Evolutionary conservation across 2,329 filamentous ascomycete species (phyloP).

Genomic region (Paecilomyces sp.): DNA sequence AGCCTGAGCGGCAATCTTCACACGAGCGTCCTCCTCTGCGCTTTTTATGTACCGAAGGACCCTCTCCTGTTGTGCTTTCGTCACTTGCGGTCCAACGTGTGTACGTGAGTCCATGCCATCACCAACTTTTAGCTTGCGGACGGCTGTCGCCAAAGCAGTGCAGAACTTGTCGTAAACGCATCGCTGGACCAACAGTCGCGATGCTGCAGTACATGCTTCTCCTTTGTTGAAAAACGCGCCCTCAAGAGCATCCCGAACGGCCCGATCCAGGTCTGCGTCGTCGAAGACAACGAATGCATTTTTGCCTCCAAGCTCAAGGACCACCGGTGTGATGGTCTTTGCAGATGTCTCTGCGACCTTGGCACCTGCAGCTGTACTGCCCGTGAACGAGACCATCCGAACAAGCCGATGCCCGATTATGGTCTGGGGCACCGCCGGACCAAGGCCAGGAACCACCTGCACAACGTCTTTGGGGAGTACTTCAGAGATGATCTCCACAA

Average conservation of each 20-base stretch:
- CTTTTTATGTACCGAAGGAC: neutral
- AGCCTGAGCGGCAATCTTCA: neutral
- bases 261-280: slow-evolving; percentile 40
- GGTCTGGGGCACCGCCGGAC: slow-evolving; percentile 7
- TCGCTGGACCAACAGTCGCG: slow-evolving; percentile 55
- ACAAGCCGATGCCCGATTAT: slow-evolving; percentile 10
- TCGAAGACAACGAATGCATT: slow-evolving; percentile 36
- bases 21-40: neutral
- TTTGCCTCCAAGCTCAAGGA: slow-evolving; percentile 46
- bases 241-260: slow-evolving; percentile 34
- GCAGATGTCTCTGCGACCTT: slow-evolving; percentile 32
- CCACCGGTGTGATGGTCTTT: slow-evolving; percentile 37
- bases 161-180: slow-evolving; percentile 12
- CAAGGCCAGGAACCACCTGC: slow-evolving; percentile 8
- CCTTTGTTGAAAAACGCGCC: slow-evolving; percentile 56
- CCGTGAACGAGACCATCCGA: slow-evolving; percentile 40
- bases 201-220: slow-evolving; percentile 60
- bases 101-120: neutral
- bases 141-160: neutral
- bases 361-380: slow-evolving; percentile 36
- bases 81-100: neutral
- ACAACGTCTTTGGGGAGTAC: slow-evolving; percentile 9
- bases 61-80: neutral
- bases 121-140: neutral
- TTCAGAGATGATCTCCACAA: slow-evolving; percentile 11